A percentile compares a stretch with the other conserved stretches of the same genome.
Conservation (phyloP, 495 filamentous ascomycete species). For the Tuber indicum region DNA sequence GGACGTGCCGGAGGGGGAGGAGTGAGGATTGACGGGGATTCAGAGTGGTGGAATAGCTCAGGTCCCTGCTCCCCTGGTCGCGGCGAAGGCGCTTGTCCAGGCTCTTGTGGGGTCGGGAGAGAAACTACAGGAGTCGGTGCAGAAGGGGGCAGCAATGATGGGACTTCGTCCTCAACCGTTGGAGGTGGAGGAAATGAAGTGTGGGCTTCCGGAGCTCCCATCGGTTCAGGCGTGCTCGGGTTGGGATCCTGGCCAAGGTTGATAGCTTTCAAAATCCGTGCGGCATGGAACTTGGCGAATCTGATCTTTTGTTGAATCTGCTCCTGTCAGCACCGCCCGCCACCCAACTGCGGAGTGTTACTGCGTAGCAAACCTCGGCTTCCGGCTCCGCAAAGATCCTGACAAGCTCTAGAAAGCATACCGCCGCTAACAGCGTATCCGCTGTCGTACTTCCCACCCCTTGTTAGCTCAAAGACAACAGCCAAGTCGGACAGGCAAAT, state of each 20-base stretch:
- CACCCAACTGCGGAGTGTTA: neutral
- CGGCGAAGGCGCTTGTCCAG: neutral
- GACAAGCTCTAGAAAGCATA: constrained; percentile 80
- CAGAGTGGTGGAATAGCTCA: neutral
- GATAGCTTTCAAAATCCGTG: constrained; percentile 82
- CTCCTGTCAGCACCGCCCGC: neutral
- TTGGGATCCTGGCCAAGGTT: constrained; percentile 92
- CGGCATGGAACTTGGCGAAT: constrained; percentile 91
- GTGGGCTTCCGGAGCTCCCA: neutral
- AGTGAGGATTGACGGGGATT: constrained; percentile 1
- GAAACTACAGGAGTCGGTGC: neutral
- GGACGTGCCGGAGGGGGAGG: neutral
- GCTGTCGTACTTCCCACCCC: constrained; percentile 53
- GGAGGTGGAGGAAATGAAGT: constrained; percentile 46
- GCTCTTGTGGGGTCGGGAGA: neutral
- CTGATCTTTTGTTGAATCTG: constrained; percentile 73
- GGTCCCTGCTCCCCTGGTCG: neutral
- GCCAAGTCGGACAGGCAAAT: neutral
- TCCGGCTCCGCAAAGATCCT: constrained; percentile 75
- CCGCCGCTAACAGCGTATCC: constrained; percentile 85
- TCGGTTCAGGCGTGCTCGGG: constrained; percentile 41
- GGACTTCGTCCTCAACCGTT: constrained; percentile 5
- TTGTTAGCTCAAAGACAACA: neutral
- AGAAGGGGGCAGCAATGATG: neutral
- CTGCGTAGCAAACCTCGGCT: constrained; percentile 47